Conservation (phyloP, 2,329 filamentous ascomycete genomes). For the Aspergillus ustus region DNA sequence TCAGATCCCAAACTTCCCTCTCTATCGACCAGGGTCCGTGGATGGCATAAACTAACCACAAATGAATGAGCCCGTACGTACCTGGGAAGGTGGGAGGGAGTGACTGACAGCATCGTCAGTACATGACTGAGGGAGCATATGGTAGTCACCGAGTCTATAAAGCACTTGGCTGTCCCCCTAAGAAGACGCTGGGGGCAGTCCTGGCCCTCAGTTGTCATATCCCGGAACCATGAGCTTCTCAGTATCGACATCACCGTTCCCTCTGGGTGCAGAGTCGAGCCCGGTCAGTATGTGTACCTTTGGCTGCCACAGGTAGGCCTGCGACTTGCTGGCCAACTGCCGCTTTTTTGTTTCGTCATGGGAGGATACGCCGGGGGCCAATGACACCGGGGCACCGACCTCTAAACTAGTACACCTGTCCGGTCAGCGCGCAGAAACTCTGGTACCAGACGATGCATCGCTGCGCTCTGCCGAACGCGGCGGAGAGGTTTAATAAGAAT, state of each 20-base stretch:
- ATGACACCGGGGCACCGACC: not conserved
- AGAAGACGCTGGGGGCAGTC: too few relatives aligned
- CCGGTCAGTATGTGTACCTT: too few relatives aligned
- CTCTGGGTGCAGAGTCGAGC: too few relatives aligned
- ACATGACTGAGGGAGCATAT: constrained; percentile 9
- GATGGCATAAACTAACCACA: constrained; percentile 4
- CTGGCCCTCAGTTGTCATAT: too few relatives aligned
- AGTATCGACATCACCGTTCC: too few relatives aligned
- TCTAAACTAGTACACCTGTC: constrained; percentile 1
- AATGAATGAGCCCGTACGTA: constrained; percentile 4
- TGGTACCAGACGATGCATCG: too few relatives aligned
- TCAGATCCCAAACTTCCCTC: not conserved
- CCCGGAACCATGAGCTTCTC: too few relatives aligned
- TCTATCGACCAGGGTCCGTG: not conserved
- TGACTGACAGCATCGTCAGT: constrained; percentile 9
- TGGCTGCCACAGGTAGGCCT: not conserved
- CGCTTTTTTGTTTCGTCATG: not conserved
- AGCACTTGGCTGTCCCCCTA: not conserved
- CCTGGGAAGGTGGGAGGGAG: constrained; percentile 8
- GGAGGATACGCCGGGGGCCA: not conserved
- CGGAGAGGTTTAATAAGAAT: constrained; percentile 29
- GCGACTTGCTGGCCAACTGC: not conserved
- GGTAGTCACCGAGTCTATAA: constrained; percentile 10
- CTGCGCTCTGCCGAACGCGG: not conserved
- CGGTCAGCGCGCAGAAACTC: not conserved